Base-by-base conservation (phyloP, 371 early-diverging fungal species). In the Dichotomocladium elegans region DNA sequence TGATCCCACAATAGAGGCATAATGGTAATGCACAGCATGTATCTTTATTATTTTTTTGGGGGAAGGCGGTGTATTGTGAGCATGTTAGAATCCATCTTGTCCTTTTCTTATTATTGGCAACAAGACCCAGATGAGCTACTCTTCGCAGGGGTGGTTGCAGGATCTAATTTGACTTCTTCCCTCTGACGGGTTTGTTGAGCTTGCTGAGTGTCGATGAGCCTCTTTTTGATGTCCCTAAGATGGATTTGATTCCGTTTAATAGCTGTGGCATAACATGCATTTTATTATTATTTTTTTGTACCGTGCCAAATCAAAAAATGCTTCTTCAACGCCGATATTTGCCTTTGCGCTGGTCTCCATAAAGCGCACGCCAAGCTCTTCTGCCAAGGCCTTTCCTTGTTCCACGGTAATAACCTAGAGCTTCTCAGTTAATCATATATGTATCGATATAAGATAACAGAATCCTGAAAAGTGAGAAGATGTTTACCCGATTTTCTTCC, bases 321-420 rank as follows among this genome's bases (percentile, higher is more conserved):
- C 97, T 65, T 94, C 94, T 68, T 98, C 99, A 28, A 98, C 99
- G 57, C 95, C 93, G 61, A 89, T 93, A 53, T 94, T 93, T 61
- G 94, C 89, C 77, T 98, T 98, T 55, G 99, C 97, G 60, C 90
- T 89, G 47, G 99, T 97, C 74, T 97, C 96, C 70, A 95, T 77
- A 66, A 95, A 96, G 56, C 88, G 83, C 67, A 98, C 90, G 41
- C 82, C 80, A 30, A 94, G 84, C 60, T 91, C 85, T 58, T 89
- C 86, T 31, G 96, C 94, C 42, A 95, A 83, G 27, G 85, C 85
- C 76, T 93, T 80, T n/a, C 90, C 90, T 67, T 85, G 87, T 56
- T 89, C 90, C 57, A 70, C 82, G 34, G 83, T 58, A 34, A 91
- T 80, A 14, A 82, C 86, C 83, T 83, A 59, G 28, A 34, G 49